Evolutionary conservation across 192 early-diverging fungal species (phyloP), one percentile per base, ranked within the genome.

Genomic region (Umbelopsis ramanniana): DNA sequence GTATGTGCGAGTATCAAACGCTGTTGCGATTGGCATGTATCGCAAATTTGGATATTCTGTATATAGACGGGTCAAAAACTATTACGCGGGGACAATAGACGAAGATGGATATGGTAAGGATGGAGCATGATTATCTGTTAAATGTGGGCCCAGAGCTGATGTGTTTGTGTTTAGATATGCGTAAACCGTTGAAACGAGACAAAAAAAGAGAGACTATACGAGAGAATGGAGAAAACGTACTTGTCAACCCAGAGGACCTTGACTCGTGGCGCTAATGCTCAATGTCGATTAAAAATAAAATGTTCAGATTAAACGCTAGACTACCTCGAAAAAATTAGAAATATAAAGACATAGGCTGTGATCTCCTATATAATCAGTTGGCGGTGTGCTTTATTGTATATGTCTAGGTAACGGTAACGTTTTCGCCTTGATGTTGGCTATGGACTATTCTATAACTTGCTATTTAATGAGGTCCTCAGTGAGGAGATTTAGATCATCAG

Each of bases 1-100:
- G 66, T 99, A 97, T 82, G 97, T 99, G 11, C 82, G 97, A 6
- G 79, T 86, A n/a, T 96, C 95, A 3, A 99, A 99, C 80, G 76
- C 84, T 15, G 90, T 97, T 17, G 97, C 97, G 0, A 92, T 98
- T 15, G 82, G 79, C 24, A 96, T 99, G 95, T 99, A 99, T 77
- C 89, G 91, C 54, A 87, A 85, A 66, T 89, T 99, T 70, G 96
- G 96, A 29, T 99, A 99, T 76, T 88, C 89, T 10, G 89, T 98
- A 21, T 98, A 95, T 81, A 78, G 96, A 33, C 86, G 92, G 29
- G 96, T 99, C 24, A 74, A 90, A 46, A 89, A 88, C 37, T 99
- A 99, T 85, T 99, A 99, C 82, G 37, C 74, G 19, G 86, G 83
- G 8, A 86, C 86, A 35, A 85, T 84, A 11, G 86, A 86, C 76